A percentile compares a stretch with the other conserved stretches of the same genome.
Conservation (phyloP, 1,139 yeast genomes). For the Lodderomyces jiufengensis region DNA sequence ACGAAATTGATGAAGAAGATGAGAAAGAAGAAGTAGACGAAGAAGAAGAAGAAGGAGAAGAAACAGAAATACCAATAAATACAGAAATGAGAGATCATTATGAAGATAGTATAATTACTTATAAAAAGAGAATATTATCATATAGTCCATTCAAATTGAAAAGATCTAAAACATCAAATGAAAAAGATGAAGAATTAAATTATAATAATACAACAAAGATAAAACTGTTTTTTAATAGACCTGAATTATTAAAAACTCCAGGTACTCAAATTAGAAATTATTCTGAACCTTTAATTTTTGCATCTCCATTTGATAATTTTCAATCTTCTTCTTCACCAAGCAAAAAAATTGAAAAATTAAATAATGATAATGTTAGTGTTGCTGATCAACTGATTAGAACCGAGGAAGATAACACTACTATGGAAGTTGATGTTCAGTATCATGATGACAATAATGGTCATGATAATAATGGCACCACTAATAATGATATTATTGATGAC, state of each 20-base stretch:
- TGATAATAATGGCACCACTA: constrained; percentile 1
- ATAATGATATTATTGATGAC: not conserved
- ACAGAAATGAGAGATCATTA: constrained; percentile 4
- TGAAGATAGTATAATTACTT: constrained; percentile 14
- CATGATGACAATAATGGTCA: constrained; percentile 1
- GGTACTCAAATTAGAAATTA: constrained; percentile 9
- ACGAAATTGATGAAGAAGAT: constrained; percentile 9
- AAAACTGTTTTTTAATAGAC: no score
- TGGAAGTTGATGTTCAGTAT: constrained; percentile 1
- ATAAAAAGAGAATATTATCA: constrained; percentile 9
- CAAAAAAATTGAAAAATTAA: constrained; percentile 1
- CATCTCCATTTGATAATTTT: constrained; percentile 13
- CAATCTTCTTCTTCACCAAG: constrained; percentile 10
- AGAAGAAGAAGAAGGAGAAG: constrained; percentile 2
- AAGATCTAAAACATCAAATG: constrained; percentile 5
- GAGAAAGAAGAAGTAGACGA: constrained; percentile 14
- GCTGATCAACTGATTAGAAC: constrained; percentile 8
- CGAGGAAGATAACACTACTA: constrained; percentile 9
- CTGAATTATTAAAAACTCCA: not conserved
- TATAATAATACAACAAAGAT: no score
- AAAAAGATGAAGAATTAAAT: not conserved
- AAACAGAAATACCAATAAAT: constrained; percentile 7
- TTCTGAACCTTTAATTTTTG: constrained; percentile 12
- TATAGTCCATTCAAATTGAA: constrained; percentile 8
- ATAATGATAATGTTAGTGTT: constrained; percentile 1